Evolutionary conservation across 768 basidiomycete genomes (phyloP), one percentile per base, ranked within the genome.

Genomic region (Suillus subaureus): DNA sequence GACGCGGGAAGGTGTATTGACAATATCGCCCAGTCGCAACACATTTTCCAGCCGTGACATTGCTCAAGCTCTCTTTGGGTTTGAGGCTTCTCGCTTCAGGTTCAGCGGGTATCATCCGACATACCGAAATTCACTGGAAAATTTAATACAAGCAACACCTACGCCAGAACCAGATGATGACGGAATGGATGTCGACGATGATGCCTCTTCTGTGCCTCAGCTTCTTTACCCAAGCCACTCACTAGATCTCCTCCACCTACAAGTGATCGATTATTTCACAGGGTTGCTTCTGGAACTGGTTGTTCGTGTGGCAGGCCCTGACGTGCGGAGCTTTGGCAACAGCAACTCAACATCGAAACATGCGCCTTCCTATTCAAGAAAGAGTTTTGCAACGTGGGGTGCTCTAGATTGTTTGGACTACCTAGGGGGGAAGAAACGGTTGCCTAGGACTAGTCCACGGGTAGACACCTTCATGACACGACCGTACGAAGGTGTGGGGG

Each of bases 251-350:
- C 82, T 93, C 57, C 92, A 93, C 73, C 74, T 85, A 26, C 86
- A 90, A 68, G 83, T 92, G 57, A 82, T 90, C 60, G 86, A 89
- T 49, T 87, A 92, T 74, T 93, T 93, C 72, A 82, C 82, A 39
- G 81, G 83, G 58, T 75, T 91, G 61, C 80, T 93, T 55, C 75
- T 82, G 40, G 85, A 86, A 58, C 80, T 92, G 3, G 88, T 84
- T 37, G 79, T 75, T 58, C 83, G 83, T 64, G 83, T 88, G 8
- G 86, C 83, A 11, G 87, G 83, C 3, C 72, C 77, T 40, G 83
- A 84, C 63, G 80, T 84, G 37, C 73, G 75, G 52, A 73, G 72
- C 39, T 79, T 82, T 64, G 82, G 80, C 33, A 45, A 39, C 55
- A 56, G n/a, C 55, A 64, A 61, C 12, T 70, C 72, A 40, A 70